Base-by-base conservation (phyloP, 306 rosid species). In the Pyrus betulifolia region DNA sequence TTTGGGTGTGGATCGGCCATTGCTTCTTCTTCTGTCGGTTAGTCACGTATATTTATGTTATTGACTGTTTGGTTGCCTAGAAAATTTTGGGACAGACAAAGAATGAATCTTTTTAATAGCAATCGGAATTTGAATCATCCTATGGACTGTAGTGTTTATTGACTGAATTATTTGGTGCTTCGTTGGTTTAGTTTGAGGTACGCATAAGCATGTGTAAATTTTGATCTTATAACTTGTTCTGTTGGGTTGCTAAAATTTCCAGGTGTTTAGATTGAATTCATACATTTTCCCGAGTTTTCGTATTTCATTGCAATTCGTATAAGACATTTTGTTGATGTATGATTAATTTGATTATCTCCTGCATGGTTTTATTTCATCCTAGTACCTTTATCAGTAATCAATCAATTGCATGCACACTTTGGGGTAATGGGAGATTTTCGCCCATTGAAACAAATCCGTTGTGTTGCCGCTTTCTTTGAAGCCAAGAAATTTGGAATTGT, bases 1-100 rank as follows among this genome's bases (percentile, higher is more conserved):
- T 93, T 91, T 28, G 98, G 98, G 3, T 91, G 97, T 75, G 98
- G 98, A 23, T 91, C 96, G 30, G 98, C 98, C 49, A 93, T 91
- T 79, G 98, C 98, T 8, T 93, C 98, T 61, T 91, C 97, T 19
- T 93, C 98, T 1, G 91, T 93, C 54, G 98, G 98, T 93, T 70
- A 14, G 86, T 64, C 54, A 21, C 6, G 21, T 17, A 17, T 17
- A 51, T 33, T 0, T 33, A 14, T 66, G 2, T 33, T 8, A 19
- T 33, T 66, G 15, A 19, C 40, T 66, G 5, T 33, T 66, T 35
- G 70, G 70, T 21, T 66, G 51, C 49, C 22, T 1, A 35, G 18
- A 66, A 66, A 4, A 21, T 66, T 21, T 35, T 35, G 3, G 17
- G 49, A 8, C 14, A 4, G 17, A 35, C 21, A 40, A 60, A 25